phyloP scores from a whole-genome alignment of 2,329 filamentous ascomycete species.

The Alternaria arbusti region DNA sequence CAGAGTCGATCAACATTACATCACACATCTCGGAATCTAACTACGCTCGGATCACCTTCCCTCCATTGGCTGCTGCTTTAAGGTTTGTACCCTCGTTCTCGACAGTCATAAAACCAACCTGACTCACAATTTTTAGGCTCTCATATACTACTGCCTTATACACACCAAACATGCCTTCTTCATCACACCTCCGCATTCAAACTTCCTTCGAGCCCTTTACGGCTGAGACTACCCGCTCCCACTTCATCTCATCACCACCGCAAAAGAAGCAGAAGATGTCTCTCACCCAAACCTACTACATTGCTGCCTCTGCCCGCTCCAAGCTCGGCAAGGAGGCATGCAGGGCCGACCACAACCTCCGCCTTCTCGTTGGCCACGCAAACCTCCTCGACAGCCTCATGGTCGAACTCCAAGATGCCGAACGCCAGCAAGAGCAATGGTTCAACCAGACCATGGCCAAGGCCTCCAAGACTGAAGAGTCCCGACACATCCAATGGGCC shows the following conservation, averaged over 20 bases:
- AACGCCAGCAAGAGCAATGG: slow-evolving; percentile 95
- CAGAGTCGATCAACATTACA: slow-evolving; percentile 9
- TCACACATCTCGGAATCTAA: slow-evolving; percentile 12
- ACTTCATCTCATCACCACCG: slow-evolving; percentile 52
- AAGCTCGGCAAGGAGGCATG: slow-evolving; percentile 95
- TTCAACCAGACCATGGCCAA: slow-evolving; percentile 94
- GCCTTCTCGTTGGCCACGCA: slow-evolving; percentile 94
- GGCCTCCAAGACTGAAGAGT: slow-evolving; percentile 67
- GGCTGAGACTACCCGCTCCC: slow-evolving; percentile 52
- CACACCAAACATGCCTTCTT: slow-evolving; percentile 53
- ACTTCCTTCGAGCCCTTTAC: slow-evolving; percentile 54
- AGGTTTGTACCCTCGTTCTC: slow-evolving; percentile 41
- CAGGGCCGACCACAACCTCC: slow-evolving; percentile 90
- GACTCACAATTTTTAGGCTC: slow-evolving; percentile 57
- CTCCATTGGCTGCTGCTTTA: slow-evolving; percentile 39
- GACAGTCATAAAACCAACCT: slow-evolving; percentile 51
- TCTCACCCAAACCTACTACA: slow-evolving; percentile 97
- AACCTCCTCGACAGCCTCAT: slow-evolving; percentile 97
- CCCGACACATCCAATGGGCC: slow-evolving; percentile 84
- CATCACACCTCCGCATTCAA: slow-evolving; percentile 55
- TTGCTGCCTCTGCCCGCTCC: slow-evolving; percentile 92
- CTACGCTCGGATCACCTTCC: slow-evolving; percentile 43
- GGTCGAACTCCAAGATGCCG: slow-evolving; percentile 88
- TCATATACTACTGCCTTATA: slow-evolving; percentile 37
- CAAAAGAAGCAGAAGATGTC: slow-evolving; percentile 84